A percentile compares a stretch with the other conserved stretches of the same genome.
Evolutionary conservation across 2,329 filamentous ascomycete species (phyloP).

Genomic region (Calonectria ilicicola): DNA sequence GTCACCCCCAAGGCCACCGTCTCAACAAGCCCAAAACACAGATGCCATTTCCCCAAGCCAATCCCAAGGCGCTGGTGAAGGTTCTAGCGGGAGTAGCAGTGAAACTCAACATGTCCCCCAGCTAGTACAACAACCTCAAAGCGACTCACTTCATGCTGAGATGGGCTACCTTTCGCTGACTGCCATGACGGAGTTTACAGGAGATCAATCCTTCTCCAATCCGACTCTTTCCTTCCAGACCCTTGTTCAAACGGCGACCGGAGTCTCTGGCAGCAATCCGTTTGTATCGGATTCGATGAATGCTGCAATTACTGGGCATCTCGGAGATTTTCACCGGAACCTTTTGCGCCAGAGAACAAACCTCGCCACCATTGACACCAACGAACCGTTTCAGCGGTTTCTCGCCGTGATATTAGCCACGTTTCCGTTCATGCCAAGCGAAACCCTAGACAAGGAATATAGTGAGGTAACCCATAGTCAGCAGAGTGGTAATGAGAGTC

Average conservation of each 20-base stretch:
- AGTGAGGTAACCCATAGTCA: not conserved
- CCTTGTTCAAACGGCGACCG: conserved; percentile 18
- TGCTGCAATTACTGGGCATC: conserved; percentile 9
- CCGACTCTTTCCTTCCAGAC: conserved; percentile 18
- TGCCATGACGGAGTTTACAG: conserved; percentile 24
- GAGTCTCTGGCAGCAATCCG: conserved; percentile 22
- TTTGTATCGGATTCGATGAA: conserved; percentile 10
- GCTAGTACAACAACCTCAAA: not conserved
- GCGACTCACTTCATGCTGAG: conserved; percentile 16
- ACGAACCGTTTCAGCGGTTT: conserved; percentile 10
- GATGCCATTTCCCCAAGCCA: not conserved
- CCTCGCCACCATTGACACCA: conserved; percentile 16
- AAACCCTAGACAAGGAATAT: not conserved
- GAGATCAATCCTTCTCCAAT: conserved; percentile 14
- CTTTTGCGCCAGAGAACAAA: conserved; percentile 18
- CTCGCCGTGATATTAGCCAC: not conserved
- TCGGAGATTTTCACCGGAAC: conserved; percentile 19
- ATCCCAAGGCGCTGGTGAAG: not conserved
- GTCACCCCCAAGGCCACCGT: not conserved
- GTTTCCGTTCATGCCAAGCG: conserved; percentile 12
- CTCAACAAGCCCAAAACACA: not conserved
- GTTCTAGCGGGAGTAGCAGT: not conserved
- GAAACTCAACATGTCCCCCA: not conserved
- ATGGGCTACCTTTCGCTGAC: conserved; percentile 19
- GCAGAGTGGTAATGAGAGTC: not conserved